phyloP scores from a whole-genome alignment of 768 basidiomycete genomes.

The Termitomyces sp. region DNA sequence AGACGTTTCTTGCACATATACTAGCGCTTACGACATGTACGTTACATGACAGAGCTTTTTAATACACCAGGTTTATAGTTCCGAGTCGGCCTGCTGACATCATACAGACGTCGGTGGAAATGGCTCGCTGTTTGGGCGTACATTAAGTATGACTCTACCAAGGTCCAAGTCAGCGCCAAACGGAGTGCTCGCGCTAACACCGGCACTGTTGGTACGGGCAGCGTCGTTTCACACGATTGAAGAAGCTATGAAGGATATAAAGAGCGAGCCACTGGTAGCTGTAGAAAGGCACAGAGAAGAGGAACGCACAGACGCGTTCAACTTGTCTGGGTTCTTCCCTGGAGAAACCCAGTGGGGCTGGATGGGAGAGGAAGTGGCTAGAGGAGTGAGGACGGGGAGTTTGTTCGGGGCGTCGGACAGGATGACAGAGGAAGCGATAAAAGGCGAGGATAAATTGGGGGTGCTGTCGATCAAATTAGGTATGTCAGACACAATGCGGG shows the following conservation, averaged over 20 bases:
- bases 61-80: background rate
- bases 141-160: slow-evolving; percentile 15
- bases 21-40: background rate
- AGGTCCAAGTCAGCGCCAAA: slow-evolving; percentile 27
- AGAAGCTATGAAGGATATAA: slow-evolving; percentile 6
- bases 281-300: background rate
- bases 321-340: slow-evolving; percentile 44
- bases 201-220: slow-evolving; percentile 12
- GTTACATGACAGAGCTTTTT: background rate
- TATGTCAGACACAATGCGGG: slow-evolving; percentile 19
- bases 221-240: slow-evolving; percentile 16
- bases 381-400: slow-evolving; percentile 10
- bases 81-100: slow-evolving; percentile 10
- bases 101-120: background rate
- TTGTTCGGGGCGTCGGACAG: slow-evolving; percentile 21
- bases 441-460: slow-evolving; percentile 46
- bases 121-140: background rate
- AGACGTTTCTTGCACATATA: slow-evolving; percentile 5
- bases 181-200: slow-evolving; percentile 13
- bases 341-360: slow-evolving; percentile 36
- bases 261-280: background rate
- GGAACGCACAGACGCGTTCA: slow-evolving; percentile 39
- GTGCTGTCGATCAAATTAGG: slow-evolving; percentile 32
- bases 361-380: slow-evolving; percentile 23
- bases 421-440: slow-evolving; percentile 25